phyloP scores from a whole-genome alignment of 345 rosid species.

The Brassica incana region DNA sequence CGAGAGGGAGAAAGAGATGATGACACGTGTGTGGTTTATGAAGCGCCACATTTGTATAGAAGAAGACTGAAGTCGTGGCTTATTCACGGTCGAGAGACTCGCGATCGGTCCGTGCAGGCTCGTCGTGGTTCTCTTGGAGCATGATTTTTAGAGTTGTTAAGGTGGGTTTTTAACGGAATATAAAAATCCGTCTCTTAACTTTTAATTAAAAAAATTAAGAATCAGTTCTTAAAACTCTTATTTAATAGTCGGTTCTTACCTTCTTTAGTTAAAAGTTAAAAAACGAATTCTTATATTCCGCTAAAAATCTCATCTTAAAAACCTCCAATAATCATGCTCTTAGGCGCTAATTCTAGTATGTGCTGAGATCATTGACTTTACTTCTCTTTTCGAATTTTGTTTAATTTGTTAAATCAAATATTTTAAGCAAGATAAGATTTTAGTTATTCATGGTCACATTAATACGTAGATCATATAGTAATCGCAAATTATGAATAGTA shows the following conservation, averaged over 20 bases:
- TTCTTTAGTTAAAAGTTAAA: too few species aligned
- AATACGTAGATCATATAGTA: conserved; percentile 12
- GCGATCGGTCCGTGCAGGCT: conserved; percentile 39
- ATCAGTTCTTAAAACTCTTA: too few species aligned
- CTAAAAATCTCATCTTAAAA: too few species aligned
- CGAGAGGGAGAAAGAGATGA: conserved; percentile 11
- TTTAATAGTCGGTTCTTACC: too few species aligned
- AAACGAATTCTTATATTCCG: too few species aligned
- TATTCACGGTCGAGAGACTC: conserved; percentile 48
- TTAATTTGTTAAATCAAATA: not conserved
- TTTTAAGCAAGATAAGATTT: not conserved
- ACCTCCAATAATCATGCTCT: too few species aligned
- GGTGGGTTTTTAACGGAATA: too few species aligned
- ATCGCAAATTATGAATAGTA: too few species aligned
- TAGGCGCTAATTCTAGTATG: conserved; percentile 13
- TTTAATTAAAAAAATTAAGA: too few species aligned
- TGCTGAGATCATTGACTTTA: not conserved
- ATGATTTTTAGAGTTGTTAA: too few species aligned
- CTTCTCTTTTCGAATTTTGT: not conserved
- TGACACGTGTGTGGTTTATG: conserved; percentile 44
- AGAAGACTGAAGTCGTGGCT: conserved; percentile 58
- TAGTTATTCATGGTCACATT: not conserved
- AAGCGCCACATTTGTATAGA: conserved; percentile 25
- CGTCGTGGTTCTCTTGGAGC: conserved; percentile 44
- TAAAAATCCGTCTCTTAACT: too few species aligned